Evolutionary conservation across 2,329 filamentous ascomycete species (phyloP).

Genomic region (Colletotrichum chrysophilum): DNA sequence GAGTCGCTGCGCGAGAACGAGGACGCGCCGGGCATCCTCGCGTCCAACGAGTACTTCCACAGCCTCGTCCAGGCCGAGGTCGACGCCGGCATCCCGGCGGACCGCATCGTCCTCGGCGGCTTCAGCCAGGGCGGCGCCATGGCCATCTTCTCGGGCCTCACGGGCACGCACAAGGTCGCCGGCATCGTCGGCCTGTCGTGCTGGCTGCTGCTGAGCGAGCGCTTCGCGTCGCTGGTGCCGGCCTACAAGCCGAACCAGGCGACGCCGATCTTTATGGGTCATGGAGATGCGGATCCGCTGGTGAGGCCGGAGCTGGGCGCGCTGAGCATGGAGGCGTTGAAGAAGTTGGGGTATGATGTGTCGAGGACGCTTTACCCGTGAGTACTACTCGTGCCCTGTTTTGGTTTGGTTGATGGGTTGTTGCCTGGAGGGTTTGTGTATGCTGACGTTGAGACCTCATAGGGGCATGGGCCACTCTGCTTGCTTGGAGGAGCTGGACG

Average conservation of each 20-base stretch:
- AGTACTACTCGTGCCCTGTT: neutral
- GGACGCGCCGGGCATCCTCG: constrained; percentile 76
- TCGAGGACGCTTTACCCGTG: constrained; percentile 78
- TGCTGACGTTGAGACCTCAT: neutral
- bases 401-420: neutral
- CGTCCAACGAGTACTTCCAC: constrained; percentile 78
- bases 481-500: constrained; percentile 78
- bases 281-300: constrained; percentile 79
- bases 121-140: constrained; percentile 91
- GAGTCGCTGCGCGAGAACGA: constrained; percentile 45
- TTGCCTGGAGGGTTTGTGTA: too few species aligned
- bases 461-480: constrained; percentile 80
- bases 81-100: constrained; percentile 77
- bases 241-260: constrained; percentile 61
- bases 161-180: constrained; percentile 75
- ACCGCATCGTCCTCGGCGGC: constrained; percentile 84
- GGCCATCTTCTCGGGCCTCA: constrained; percentile 81
- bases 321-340: constrained; percentile 69
- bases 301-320: constrained; percentile 74
- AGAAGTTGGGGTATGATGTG: constrained; percentile 73
- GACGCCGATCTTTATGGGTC: constrained; percentile 87
- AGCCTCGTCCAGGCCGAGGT: constrained; percentile 81
- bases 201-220: constrained; percentile 72
- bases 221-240: constrained; percentile 49
- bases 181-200: constrained; percentile 86